Evolutionary conservation across 2,329 filamentous ascomycete genomes (phyloP), one percentile per base, ranked within the genome.

Genomic region (Beauveria asiatica): DNA sequence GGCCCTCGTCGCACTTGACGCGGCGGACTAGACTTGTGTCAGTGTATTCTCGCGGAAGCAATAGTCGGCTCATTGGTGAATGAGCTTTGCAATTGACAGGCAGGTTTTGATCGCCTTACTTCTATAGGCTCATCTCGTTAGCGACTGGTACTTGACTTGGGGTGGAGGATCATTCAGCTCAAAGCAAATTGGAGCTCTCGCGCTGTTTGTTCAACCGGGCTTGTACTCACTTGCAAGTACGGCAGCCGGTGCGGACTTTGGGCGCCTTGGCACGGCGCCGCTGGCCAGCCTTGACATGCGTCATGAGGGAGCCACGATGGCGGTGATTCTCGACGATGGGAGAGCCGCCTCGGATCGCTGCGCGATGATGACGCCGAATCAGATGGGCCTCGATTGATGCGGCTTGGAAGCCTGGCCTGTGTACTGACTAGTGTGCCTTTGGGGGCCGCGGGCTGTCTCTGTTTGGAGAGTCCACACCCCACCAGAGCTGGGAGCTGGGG

Each of bases 261-360:
- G 60, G 60, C n/a, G 60, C 50, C 50, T 51, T 62, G 19, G 56
- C 60, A n/a, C 60, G 60, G 25, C 56, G 60, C 16, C 60, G 60
- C 45, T 62, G 60, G 50, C 60, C 60, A 23, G 56, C 55, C 56
- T 62, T 62, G 51, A 62, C 60, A 45, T 59, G 60, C 50, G 60
- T 62, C 60, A 62, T 62, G 50, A 60, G 39, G 48, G 17, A 46
- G 42, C 57, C 44, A 60, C 50, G 33, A 21, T n/a, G 44, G 33
- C 46, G 49, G 25, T 27, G 49, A 46, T 44, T n/a, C 25, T 27
- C 5, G 48, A n/a, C 41, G 17, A 39, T 3, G 11, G 27, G 13
- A 45, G 23, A 44, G 11, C 2, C 11, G 13, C 3, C 5, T 17
- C 19, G 5, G 30, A 42, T 41, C 17, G 21, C n/a, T 27, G 55